Evolutionary conservation across 2,329 filamentous ascomycete genomes (phyloP).

Genomic region (Monosporascus sp.): DNA sequence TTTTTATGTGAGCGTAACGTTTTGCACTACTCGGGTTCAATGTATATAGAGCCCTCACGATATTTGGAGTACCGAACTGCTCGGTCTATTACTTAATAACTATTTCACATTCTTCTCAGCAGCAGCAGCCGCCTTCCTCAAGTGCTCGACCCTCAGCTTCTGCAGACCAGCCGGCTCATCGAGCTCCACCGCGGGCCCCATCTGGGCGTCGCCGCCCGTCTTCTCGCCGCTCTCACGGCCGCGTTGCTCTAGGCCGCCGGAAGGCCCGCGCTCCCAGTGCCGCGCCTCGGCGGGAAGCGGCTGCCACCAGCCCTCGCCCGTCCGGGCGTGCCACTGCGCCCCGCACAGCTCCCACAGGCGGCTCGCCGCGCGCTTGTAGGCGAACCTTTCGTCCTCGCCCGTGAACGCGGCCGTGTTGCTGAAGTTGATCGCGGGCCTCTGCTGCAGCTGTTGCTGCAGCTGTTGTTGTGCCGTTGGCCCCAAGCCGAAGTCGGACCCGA

Average conservation of each 20-base stretch:
- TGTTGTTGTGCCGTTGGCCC: slow-evolving; percentile 5
- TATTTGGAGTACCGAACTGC: too few relatives aligned
- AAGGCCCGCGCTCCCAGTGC: slow-evolving; percentile 53
- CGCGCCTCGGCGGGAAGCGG: slow-evolving; percentile 59
- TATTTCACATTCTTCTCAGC: too few relatives aligned
- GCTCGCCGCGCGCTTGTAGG: slow-evolving; percentile 70
- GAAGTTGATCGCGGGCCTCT: slow-evolving; percentile 52
- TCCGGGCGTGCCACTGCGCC: slow-evolving; percentile 62
- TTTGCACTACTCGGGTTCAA: too few relatives aligned
- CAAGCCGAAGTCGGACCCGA: slow-evolving; percentile 43
- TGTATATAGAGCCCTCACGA: too few relatives aligned
- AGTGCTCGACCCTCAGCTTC: slow-evolving; percentile 25
- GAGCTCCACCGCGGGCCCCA: slow-evolving; percentile 36
- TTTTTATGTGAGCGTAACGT: too few relatives aligned
- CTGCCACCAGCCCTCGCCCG: slow-evolving; percentile 59
- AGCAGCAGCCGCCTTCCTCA: slow-evolving; percentile 14
- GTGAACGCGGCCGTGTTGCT: slow-evolving; percentile 63
- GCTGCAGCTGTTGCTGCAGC: slow-evolving; percentile 21
- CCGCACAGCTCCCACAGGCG: slow-evolving; percentile 82
- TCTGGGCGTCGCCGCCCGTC: slow-evolving; percentile 29
- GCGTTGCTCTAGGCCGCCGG: neutral
- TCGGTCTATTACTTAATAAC: too few relatives aligned
- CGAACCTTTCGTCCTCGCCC: slow-evolving; percentile 77
- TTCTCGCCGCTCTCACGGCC: neutral
- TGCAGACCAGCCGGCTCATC: slow-evolving; percentile 39